Evolutionary conservation across 164 flowering plant species (phyloP), one percentile per base, ranked within the genome.

Genomic region (Tetracentron sinense): DNA sequence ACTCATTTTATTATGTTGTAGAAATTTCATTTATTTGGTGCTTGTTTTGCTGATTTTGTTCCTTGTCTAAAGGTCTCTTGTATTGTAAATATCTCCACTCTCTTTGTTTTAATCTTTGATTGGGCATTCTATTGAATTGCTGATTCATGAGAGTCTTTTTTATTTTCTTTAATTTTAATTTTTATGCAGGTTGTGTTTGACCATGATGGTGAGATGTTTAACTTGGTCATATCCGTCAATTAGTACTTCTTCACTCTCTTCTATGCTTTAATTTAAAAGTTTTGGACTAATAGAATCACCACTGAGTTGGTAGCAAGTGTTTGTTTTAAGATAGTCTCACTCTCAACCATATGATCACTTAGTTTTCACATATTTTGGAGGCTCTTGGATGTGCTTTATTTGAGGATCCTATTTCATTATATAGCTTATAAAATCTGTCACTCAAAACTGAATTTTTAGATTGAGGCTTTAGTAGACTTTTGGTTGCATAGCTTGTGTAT

Each of bases 141-240:
- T 65, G 15, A 67, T 33, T n/a, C 26, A 26, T 58, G 65, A 23
- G 19, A 53, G 16, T 38, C 52, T 46, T 71, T 69, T n/a, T n/a
- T n/a, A n/a, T n/a, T n/a, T n/a, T n/a, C n/a, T n/a, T n/a, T n/a
- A n/a, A n/a, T n/a, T n/a, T n/a, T n/a, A n/a, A n/a, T n/a, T n/a
- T n/a, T 31, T 63, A 38, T 77, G 83, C 97, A 92, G 97, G 97
- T 93, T 63, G 94, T 90, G 70, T 93, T 93, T 77, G 98, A 93
- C 65, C 96, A 93, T 83, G 87, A 86, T 81, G 98, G 98, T 92
- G 75, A 82, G 92, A 55, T 67, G 31, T 17, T 14, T 47, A 46
- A 17, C 27, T 48, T n/a, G n/a, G n/a, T n/a, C n/a, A n/a, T 4
- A 8, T 33, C 38, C 8, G 38, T 33, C 6, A 33, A 20, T 28